Percentiles rank a stretch among this genome's conserved stretches.
Evolutionary conservation across 2,329 filamentous ascomycete species (phyloP).

Genomic region (Trichoderma sp.): DNA sequence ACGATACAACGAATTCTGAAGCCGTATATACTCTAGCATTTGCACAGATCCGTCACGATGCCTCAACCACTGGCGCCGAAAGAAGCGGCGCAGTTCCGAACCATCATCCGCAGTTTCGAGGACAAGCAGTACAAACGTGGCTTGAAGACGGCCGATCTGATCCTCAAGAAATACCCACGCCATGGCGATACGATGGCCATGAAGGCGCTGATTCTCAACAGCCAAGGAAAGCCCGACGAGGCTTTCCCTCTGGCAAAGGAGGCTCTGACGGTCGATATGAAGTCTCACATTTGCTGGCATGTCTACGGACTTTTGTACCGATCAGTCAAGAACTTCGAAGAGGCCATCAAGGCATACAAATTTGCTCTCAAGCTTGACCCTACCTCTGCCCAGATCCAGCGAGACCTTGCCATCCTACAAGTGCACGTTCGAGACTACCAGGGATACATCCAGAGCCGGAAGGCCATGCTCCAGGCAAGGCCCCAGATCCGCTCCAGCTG

Average conservation of each 20-base stretch:
- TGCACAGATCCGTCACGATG: conserved; percentile 51
- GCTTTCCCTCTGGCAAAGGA: conserved; percentile 92
- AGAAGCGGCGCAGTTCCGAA: conserved; percentile 91
- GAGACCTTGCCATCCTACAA: conserved; percentile 90
- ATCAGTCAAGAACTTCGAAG: conserved; percentile 95
- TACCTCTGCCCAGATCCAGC: conserved; percentile 90
- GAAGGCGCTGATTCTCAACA: conserved; percentile 97
- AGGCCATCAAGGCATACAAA: conserved; percentile 98
- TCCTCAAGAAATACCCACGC: conserved; percentile 89
- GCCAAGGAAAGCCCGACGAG: conserved; percentile 88
- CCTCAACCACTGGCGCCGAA: conserved; percentile 79
- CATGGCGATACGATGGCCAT: conserved; percentile 99
- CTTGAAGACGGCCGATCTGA: conserved; percentile 93
- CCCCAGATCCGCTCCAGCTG: conserved; percentile 88
- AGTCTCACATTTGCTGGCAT: conserved; percentile 99
- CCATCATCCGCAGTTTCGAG: conserved; percentile 94
- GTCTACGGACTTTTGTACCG: conserved; percentile 95
- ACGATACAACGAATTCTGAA: neutral
- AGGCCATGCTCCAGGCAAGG: conserved; percentile 82
- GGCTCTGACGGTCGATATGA: conserved; percentile 94
- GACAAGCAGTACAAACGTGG: conserved; percentile 96
- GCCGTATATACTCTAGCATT: neutral
- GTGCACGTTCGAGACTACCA: conserved; percentile 95
- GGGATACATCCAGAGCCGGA: conserved; percentile 89
- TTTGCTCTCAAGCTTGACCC: conserved; percentile 92